Evolutionary conservation across 148 eudicot species (phyloP), one percentile per base, ranked within the genome.

Genomic region (Rhododendron ovatum): DNA sequence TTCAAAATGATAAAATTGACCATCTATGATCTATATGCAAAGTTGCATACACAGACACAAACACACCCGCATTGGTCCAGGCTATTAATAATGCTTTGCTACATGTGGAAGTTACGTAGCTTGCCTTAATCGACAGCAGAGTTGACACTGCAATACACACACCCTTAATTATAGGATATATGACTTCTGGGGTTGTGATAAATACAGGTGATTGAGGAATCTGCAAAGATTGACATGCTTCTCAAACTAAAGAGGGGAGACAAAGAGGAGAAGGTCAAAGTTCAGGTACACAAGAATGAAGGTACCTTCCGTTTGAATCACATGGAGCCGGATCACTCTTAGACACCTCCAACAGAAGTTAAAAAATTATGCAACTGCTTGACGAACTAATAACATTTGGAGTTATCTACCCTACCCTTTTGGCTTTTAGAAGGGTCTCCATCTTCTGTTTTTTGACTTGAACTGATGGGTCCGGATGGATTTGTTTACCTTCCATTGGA

Each of bases 221-320:
- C 86, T 37, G 91, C 96, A 2, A 95, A 94, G 90, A 90, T 94
- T 82, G 89, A 92, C 85, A 90, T 96, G 89, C 91, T 87, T 80
- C 91, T 96, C 59, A 96, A 94, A 86, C 93, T 96, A 22, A 94
- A 92, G 84, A 92, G 99, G 89, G 98, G 95, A 87, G 89, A 78
- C 82, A 95, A 93, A 87, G 95, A 92, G 80, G 99, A 96, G 91
- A 89, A 90, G 85, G 90, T 92, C 89, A 95, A 94, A 89, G 99
- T 94, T 51, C 93, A 95, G 91, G 98, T 96, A 87, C 98, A 95
- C 90, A 96, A 91, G 89, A 90, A 85, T 17, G 95, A 93, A 82
- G 99, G 98, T 15, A 87, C 89, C 86, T 94, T 91, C 91, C 86
- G 87, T 65, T 91, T 95, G 86, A 95, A 95, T 86, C 90, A 93